A percentile compares a stretch with the other conserved stretches of the same genome.
These are phyloP conservation scores for Beauveria pseudobassiana DNA, from an alignment of 2,329 filamentous ascomycete species.

Conservation along the genomic window DNA sequence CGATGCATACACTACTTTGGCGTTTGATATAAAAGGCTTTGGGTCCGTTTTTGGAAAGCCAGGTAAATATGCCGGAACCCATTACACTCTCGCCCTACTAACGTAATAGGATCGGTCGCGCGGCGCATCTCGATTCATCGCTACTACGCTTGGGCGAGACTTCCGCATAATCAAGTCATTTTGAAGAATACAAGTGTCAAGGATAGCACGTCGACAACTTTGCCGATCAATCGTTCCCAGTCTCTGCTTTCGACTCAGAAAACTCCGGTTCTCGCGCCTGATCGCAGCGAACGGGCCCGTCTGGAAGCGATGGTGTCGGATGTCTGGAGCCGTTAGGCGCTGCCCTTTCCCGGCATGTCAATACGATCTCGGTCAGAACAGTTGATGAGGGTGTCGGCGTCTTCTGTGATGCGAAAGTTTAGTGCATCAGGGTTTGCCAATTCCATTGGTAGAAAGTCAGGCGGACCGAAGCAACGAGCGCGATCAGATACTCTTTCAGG, in stretches of 20 bases:
- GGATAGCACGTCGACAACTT: slow-evolving; percentile 29
- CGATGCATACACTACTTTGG: slow-evolving; percentile 50
- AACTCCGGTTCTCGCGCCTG: slow-evolving; percentile 64
- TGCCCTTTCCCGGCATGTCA: slow-evolving; percentile 80
- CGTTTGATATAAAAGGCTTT: slow-evolving; percentile 63
- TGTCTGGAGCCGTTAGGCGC: slow-evolving; percentile 72
- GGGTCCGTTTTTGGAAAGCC: slow-evolving; percentile 69
- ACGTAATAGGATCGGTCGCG: slow-evolving; percentile 46
- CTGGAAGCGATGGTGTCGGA: slow-evolving; percentile 68
- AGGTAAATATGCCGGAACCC: slow-evolving; percentile 32
- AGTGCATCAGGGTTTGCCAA: slow-evolving; percentile 74
- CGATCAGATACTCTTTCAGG: slow-evolving; percentile 4
- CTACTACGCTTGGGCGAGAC: slow-evolving; percentile 66
- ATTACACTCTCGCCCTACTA: not conserved
- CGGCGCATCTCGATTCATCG: slow-evolving; percentile 70
- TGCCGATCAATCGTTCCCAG: slow-evolving; percentile 67
- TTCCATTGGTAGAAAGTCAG: slow-evolving; percentile 66
- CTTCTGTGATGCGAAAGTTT: slow-evolving; percentile 80
- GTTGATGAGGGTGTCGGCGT: slow-evolving; percentile 69
- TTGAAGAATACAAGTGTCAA: slow-evolving; percentile 68
- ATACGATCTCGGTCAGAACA: slow-evolving; percentile 58
- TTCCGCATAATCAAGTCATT: slow-evolving; percentile 66
- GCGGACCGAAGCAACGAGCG: slow-evolving; percentile 35
- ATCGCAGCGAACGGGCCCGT: slow-evolving; percentile 66
- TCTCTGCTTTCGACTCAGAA: slow-evolving; percentile 65